These are phyloP conservation scores for Tuber magnatum DNA, from an alignment of 495 filamentous ascomycete species.

Conservation along the genomic window DNA sequence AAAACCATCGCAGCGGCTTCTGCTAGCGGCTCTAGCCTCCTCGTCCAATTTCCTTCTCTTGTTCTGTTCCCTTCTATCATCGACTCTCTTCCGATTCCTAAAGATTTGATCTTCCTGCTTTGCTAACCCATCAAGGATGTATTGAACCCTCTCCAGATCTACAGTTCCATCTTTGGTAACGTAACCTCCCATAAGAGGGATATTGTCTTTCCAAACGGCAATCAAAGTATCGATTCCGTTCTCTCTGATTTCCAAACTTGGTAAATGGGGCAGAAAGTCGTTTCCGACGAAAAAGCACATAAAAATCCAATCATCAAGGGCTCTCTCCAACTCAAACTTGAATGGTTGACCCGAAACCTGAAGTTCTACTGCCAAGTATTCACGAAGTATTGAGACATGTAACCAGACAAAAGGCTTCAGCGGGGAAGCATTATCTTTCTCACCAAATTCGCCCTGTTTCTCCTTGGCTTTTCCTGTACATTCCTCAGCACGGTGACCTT, in stretches of 20 bases:
- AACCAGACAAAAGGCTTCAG: constrained; percentile 88
- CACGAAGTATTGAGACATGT: constrained; percentile 80
- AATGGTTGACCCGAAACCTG: constrained; percentile 71
- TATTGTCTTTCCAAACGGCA: constrained; percentile 88
- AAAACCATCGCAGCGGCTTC: constrained; percentile 39
- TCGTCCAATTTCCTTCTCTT: constrained; percentile 55
- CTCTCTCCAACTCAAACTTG: constrained; percentile 81
- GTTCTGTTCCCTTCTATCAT: constrained; percentile 69
- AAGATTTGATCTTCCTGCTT: constrained; percentile 97
- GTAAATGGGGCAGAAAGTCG: constrained; percentile 95
- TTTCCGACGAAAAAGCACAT: constrained; percentile 99
- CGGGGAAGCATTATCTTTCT: constrained; percentile 68
- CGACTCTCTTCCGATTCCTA: constrained; percentile 66
- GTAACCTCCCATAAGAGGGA: constrained; percentile 87
- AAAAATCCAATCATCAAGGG: constrained; percentile 99
- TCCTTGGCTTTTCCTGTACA: constrained; percentile 77
- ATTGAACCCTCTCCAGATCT: constrained; percentile 75
- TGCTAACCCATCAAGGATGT: constrained; percentile 78
- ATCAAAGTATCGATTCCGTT: constrained; percentile 94
- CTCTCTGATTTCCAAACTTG: constrained; percentile 92
- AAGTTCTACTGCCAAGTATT: constrained; percentile 88
- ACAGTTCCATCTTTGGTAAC: constrained; percentile 91
- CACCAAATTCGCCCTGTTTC: constrained; percentile 75
- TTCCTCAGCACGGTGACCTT: constrained; percentile 74
- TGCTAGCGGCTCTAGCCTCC: constrained; percentile 33